Conservation (phyloP, 2,329 filamentous ascomycete genomes). For the Clonostachys rosea region DNA sequence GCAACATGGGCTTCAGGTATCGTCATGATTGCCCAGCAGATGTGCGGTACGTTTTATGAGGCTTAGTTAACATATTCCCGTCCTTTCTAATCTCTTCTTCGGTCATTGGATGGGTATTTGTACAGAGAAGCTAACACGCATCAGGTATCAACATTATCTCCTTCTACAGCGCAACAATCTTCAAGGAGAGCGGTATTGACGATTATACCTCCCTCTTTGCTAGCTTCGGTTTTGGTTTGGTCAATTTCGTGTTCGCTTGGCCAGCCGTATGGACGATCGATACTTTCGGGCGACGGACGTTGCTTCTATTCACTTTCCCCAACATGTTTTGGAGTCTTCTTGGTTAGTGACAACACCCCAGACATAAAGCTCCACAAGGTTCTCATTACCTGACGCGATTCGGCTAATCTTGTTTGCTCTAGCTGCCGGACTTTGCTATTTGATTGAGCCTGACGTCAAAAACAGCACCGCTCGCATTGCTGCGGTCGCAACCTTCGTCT, state of each 20-base stretch:
- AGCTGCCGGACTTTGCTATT: slow-evolving; percentile 35
- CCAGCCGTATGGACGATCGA: slow-evolving; percentile 52
- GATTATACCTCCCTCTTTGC: slow-evolving; percentile 34
- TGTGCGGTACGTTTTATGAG: slow-evolving; percentile 8
- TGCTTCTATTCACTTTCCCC: slow-evolving; percentile 25
- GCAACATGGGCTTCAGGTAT: slow-evolving; percentile 26
- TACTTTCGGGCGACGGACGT: slow-evolving; percentile 40
- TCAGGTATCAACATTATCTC: slow-evolving; percentile 31
- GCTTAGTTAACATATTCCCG: slow-evolving; percentile 7
- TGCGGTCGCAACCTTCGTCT: slow-evolving; percentile 44
- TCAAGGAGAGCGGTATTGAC: slow-evolving; percentile 37
- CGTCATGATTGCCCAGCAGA: slow-evolving; percentile 23
- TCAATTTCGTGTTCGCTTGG: slow-evolving; percentile 47
- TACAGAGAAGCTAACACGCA: too few relatives aligned
- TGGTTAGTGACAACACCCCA: not conserved
- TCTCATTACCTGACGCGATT: too few relatives aligned
- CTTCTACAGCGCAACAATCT: slow-evolving; percentile 46
- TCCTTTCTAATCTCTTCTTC: too few relatives aligned
- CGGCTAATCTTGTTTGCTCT: slow-evolving; percentile 7
- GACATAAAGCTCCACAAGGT: too few relatives aligned
- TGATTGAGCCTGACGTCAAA: slow-evolving; percentile 24
- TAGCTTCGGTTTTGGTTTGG: slow-evolving; percentile 47
- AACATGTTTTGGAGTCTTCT: slow-evolving; percentile 17
- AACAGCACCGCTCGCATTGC: slow-evolving; percentile 31
- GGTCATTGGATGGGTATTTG: not conserved